phyloP scores from a whole-genome alignment of 73 alveolate genomes.

The Paramecium bursaria region DNA sequence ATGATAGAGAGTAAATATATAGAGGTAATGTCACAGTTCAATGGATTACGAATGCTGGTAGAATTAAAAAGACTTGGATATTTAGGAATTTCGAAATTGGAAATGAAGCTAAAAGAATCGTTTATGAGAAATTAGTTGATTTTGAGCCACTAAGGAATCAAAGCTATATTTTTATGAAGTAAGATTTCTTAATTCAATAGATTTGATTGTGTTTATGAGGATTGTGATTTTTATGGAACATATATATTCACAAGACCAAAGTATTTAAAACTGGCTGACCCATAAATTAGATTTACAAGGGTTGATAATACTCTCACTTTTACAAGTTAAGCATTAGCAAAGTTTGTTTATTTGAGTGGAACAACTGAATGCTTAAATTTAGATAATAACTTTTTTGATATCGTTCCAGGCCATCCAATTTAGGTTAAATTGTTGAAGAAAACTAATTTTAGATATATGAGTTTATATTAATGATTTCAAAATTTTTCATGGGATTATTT shows the following conservation, averaged over 20 bases:
- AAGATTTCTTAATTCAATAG: background rate
- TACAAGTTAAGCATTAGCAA: slow-evolving; percentile 7
- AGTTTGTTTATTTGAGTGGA: slow-evolving; percentile 23
- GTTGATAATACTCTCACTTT: slow-evolving; percentile 10
- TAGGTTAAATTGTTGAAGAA: too few relatives aligned
- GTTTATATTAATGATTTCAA: too few relatives aligned
- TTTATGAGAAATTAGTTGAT: background rate
- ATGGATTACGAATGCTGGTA: slow-evolving; percentile 3
- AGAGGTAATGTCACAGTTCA: slow-evolving; percentile 25
- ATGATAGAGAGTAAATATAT: background rate
- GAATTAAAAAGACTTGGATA: background rate
- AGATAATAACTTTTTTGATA: slow-evolving; percentile 34
- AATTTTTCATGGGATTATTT: too few relatives aligned
- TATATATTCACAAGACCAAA: slow-evolving; percentile 42
- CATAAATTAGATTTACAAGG: slow-evolving; percentile 2
- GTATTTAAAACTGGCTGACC: background rate
- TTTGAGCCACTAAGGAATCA: background rate
- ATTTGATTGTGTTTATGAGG: slow-evolving; percentile 4
- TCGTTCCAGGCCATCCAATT: slow-evolving; percentile 28
- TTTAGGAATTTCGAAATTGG: background rate
- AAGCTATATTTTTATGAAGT: slow-evolving; percentile 20
- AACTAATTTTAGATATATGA: too few relatives aligned
- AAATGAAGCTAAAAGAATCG: background rate
- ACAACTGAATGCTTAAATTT: slow-evolving; percentile 2
- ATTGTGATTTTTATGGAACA: slow-evolving; percentile 30